Conservation (phyloP, 331 rosid genomes). For the Telfairia occidentalis region DNA sequence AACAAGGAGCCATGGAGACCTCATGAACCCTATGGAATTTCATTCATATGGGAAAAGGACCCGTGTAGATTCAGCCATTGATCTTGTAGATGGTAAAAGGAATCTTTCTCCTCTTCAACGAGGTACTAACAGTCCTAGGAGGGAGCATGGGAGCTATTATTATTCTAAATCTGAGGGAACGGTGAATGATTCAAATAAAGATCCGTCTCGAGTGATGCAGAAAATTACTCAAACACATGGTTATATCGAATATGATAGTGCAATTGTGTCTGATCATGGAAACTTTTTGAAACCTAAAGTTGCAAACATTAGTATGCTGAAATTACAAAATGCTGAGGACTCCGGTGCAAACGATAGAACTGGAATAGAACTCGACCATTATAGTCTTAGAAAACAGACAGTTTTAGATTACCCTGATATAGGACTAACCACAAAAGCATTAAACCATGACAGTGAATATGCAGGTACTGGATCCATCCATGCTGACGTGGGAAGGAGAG, state of each 20-base stretch:
- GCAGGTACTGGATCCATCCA: conserved; percentile 29
- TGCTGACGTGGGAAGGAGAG: conserved; percentile 34
- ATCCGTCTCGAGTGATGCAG: conserved; percentile 39
- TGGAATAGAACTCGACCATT: conserved; percentile 25
- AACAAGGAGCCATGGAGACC: conserved; percentile 31
- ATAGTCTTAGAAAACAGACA: conserved; percentile 26
- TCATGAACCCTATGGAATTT: conserved; percentile 29
- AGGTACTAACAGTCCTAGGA: conserved; percentile 41
- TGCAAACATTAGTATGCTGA: conserved; percentile 29
- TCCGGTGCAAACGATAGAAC: conserved; percentile 32
- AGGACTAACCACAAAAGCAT: conserved; percentile 32
- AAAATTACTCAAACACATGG: conserved; percentile 42
- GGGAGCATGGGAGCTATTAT: conserved; percentile 31
- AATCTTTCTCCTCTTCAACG: conserved; percentile 26
- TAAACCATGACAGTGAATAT: conserved; percentile 41
- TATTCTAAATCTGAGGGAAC: conserved; percentile 31
- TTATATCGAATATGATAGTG: conserved; percentile 34
- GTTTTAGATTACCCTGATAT: conserved; percentile 40
- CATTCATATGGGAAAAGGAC: conserved; percentile 45
- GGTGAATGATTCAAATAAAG: conserved; percentile 31
- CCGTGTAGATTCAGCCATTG: conserved; percentile 29
- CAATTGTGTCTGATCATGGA: conserved; percentile 34
- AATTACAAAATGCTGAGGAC: conserved; percentile 31
- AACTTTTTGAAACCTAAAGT: conserved; percentile 33
- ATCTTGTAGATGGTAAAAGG: conserved; percentile 36